These are phyloP conservation scores for Sporothrix globosa DNA, from an alignment of 2,329 filamentous ascomycete species.

Conservation along the genomic window DNA sequence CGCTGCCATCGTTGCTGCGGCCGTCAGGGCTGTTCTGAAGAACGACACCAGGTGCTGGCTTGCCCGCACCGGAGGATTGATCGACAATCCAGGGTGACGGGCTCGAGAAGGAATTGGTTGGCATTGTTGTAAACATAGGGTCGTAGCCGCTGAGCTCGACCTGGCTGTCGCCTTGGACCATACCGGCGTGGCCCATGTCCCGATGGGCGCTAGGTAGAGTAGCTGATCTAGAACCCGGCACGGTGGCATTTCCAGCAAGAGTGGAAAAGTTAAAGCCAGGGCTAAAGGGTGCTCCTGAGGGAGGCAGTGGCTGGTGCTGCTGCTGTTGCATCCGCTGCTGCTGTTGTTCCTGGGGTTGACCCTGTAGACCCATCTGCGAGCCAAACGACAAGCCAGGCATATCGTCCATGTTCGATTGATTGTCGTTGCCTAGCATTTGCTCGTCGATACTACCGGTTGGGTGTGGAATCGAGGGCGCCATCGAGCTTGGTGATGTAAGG, in stretches of 20 bases:
- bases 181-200: neutral
- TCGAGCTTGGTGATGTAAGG: neutral
- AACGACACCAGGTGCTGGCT: slow-evolving; percentile 22
- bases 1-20: slow-evolving; percentile 54
- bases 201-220: neutral
- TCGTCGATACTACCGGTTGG: neutral
- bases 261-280: slow-evolving; percentile 39
- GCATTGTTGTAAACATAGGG: slow-evolving; percentile 62
- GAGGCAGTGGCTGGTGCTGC: slow-evolving; percentile 34
- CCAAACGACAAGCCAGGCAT: slow-evolving; percentile 16
- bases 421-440: neutral
- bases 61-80: slow-evolving; percentile 38
- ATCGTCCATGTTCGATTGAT: neutral
- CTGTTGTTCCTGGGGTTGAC: slow-evolving; percentile 31
- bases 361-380: slow-evolving; percentile 25
- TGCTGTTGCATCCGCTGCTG: slow-evolving; percentile 35
- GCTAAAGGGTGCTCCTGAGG: slow-evolving; percentile 25
- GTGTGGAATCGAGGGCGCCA: slow-evolving; percentile 11
- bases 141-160: slow-evolving; percentile 51
- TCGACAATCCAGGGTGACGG: slow-evolving; percentile 56
- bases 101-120: slow-evolving; percentile 58
- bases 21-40: slow-evolving; percentile 50
- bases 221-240: slow-evolving; percentile 1
- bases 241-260: neutral
- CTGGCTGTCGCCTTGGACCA: neutral